Evolutionary conservation across 768 basidiomycete species (phyloP).

Genomic region (Rhodotorula babjevae): DNA sequence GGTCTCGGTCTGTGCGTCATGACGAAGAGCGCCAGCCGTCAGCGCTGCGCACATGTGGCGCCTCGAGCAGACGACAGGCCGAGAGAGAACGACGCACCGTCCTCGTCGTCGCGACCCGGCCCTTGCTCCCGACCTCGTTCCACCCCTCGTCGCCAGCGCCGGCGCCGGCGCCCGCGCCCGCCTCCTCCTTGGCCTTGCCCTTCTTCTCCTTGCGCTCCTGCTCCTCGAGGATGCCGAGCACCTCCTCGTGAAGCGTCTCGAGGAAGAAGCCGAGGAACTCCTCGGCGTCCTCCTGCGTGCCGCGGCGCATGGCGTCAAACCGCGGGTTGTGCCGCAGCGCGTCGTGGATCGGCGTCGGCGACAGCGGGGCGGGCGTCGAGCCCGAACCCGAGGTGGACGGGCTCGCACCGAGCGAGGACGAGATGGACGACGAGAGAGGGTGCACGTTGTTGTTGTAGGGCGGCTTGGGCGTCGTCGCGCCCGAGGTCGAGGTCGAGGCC

Average conservation of each 20-base stretch:
- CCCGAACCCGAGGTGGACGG: conserved; percentile 24
- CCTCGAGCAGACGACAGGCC: too few species aligned
- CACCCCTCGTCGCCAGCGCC: conserved; percentile 60
- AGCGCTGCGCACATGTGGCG: too few species aligned
- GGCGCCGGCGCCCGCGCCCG: conserved; percentile 38
- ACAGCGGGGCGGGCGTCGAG: conserved; percentile 45
- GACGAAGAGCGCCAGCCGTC: neutral
- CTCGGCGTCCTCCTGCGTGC: conserved; percentile 96
- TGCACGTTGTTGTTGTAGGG: neutral
- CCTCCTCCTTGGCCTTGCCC: conserved; percentile 49
- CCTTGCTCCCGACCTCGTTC: conserved; percentile 88
- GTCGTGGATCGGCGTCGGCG: conserved; percentile 76
- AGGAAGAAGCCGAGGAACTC: conserved; percentile 98
- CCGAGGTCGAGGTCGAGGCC: conserved; percentile 33
- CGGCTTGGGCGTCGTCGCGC: neutral
- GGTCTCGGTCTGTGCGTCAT: conserved; percentile 63
- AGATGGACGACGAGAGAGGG: conserved; percentile 22
- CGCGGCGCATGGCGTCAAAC: conserved; percentile 88
- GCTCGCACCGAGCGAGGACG: conserved; percentile 39
- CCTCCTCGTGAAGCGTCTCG: conserved; percentile 88
- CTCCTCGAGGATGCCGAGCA: conserved; percentile 51
- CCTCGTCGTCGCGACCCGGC: conserved; percentile 71
- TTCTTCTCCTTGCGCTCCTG: conserved; percentile 16
- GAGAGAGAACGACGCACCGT: conserved; percentile 55
- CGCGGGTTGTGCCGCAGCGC: conserved; percentile 88